Base-by-base conservation (phyloP, 1,284 basidiomycete genomes). In the Cerioporus squamosus region DNA sequence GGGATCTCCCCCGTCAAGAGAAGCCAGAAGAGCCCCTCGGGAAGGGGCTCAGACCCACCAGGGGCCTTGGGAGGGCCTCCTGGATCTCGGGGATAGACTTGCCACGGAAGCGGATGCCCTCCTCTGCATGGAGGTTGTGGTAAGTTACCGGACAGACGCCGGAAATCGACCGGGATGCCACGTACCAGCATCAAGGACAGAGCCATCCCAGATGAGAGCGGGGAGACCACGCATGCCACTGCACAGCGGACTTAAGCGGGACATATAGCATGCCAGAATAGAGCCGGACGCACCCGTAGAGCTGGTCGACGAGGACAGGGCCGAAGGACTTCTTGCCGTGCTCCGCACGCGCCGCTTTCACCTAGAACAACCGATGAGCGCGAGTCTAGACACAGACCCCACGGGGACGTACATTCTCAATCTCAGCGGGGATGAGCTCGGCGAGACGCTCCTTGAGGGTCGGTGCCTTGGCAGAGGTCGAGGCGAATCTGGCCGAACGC, bases 91-190 rank as follows among this genome's bases (percentile, higher is more conserved):
- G 91, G 72, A 96, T 96, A 63, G 93, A 93, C 77, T 93, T 91
- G 62, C 93, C 94, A 72, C 93, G 90, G 88, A 97, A 97, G 65
- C 95, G 93, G 72, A 97, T 98, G 64, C 95, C 95, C 82, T 97
- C 95, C 72, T 97, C 94, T 90, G 72, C n/a, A 15, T 33, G 47
- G 43, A 36, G 31, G 22, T 53, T 26, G 24, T 5, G 33, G 15
- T 46, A 29, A 29, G 15, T 45, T 38, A 24, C 54, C 31, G 45
- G 24, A 29, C 14, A 23, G 36, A 24, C 20, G 23, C 26, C 38
- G 56, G 51, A 15, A 23, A 49, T 44, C 61, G 40, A 53, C 50
- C 47, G 46, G 23, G 14, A 23, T 40, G 38, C 18, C n/a, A 74
- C 81, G 60, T 55, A 88, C 90, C 88, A 61, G 95, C 84, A 74